These are phyloP conservation scores for Asterochloris sp. DNA, from an alignment of 139 green algal species.

Conservation along the genomic window DNA sequence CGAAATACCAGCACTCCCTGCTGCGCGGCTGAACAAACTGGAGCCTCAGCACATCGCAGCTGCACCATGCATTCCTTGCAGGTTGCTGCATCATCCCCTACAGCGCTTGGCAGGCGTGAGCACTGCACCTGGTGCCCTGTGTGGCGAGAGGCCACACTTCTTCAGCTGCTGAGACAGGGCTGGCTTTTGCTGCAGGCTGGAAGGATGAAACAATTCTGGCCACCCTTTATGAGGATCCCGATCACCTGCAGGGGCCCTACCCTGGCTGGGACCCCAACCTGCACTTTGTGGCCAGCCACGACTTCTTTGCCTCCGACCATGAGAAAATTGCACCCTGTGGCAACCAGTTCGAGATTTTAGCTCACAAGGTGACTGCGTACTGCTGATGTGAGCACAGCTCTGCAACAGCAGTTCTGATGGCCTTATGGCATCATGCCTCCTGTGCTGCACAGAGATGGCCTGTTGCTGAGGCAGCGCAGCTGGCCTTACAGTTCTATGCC, in stretches of 20 bases:
- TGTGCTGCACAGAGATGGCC: not conserved
- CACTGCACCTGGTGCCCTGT: not conserved
- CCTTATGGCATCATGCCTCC: not conserved
- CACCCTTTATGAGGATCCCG: slow-evolving; percentile 68
- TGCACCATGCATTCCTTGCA: too few relatives aligned
- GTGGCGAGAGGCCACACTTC: too few relatives aligned
- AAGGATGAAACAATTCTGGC: slow-evolving; percentile 75
- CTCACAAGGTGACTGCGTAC: slow-evolving; percentile 1
- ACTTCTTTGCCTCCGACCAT: slow-evolving; percentile 70
- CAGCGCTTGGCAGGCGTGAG: too few relatives aligned
- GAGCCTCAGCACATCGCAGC: too few relatives aligned
- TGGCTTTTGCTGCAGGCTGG: not conserved
- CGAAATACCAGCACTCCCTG: not conserved
- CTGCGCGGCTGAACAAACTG: not conserved
- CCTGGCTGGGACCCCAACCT: slow-evolving; percentile 87
- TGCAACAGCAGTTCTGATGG: too few relatives aligned
- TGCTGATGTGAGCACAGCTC: too few relatives aligned
- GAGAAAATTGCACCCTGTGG: slow-evolving; percentile 71
- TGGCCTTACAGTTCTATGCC: too few relatives aligned
- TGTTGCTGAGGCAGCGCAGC: not conserved
- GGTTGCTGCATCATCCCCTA: too few relatives aligned
- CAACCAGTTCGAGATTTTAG: slow-evolving; percentile 90
- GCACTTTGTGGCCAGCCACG: slow-evolving; percentile 72
- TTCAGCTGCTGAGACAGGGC: too few relatives aligned
- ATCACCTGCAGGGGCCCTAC: slow-evolving; percentile 35